Conservation (phyloP, 2,329 filamentous ascomycete genomes). For the Ascochyta viciae-villosae region DNA sequence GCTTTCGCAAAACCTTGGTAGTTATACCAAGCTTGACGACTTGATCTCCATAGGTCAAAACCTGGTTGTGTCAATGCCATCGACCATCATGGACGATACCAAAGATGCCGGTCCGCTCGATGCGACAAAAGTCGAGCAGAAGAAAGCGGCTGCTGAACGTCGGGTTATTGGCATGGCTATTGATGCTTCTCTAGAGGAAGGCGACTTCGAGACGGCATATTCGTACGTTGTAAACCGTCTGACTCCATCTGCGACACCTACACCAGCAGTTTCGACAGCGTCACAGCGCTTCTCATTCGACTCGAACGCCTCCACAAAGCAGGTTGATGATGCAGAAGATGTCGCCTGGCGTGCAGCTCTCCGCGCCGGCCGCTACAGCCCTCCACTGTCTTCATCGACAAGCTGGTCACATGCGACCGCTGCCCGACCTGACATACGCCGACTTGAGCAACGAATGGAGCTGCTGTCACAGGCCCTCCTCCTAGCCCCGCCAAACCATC, state of each 20-base stretch:
- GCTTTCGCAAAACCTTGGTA: slow-evolving; percentile 75
- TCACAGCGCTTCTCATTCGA: slow-evolving; percentile 34
- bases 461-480: slow-evolving; percentile 78
- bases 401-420: slow-evolving; percentile 56
- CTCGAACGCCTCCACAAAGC: slow-evolving; percentile 13
- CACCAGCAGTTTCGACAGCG: slow-evolving; percentile 31
- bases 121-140: slow-evolving; percentile 33
- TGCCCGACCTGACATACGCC: slow-evolving; percentile 63
- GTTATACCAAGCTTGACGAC: slow-evolving; percentile 77
- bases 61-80: slow-evolving; percentile 59
- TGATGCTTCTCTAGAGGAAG: slow-evolving; percentile 75
- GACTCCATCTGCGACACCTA: slow-evolving; percentile 36
- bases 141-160: slow-evolving; percentile 60
- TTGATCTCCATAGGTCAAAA: slow-evolving; percentile 73
- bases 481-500: slow-evolving; percentile 71
- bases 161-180: slow-evolving; percentile 82
- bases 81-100: slow-evolving; percentile 48
- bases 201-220: slow-evolving; percentile 86
- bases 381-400: slow-evolving; percentile 37
- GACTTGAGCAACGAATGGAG: slow-evolving; percentile 82
- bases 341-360: slow-evolving; percentile 82
- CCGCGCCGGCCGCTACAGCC: slow-evolving; percentile 75
- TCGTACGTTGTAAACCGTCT: slow-evolving; percentile 80
- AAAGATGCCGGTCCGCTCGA: slow-evolving; percentile 56
- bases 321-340: slow-evolving; percentile 59